These are phyloP conservation scores for Annulohypoxylon bovei DNA, from an alignment of 495 filamentous ascomycete species.

Conservation along the genomic window DNA sequence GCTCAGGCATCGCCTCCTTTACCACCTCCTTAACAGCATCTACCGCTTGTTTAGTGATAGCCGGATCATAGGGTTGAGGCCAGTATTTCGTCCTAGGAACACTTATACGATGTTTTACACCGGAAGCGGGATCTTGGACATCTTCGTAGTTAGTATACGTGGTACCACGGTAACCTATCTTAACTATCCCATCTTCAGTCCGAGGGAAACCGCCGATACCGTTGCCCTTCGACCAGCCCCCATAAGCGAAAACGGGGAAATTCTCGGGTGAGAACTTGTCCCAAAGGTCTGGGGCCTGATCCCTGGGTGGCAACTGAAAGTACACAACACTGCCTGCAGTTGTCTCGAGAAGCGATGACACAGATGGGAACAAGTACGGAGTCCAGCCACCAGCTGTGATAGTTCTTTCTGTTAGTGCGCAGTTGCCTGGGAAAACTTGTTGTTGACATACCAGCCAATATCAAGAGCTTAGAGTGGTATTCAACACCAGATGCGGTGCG, in stretches of 20 bases:
- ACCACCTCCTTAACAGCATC: slow-evolving; percentile 46
- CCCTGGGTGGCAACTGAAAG: slow-evolving; percentile 43
- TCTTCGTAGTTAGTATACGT: slow-evolving; percentile 50
- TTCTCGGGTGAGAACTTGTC: slow-evolving; percentile 43
- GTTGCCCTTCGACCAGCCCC: slow-evolving; percentile 40
- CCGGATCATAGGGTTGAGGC: slow-evolving; percentile 30
- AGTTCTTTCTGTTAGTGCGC: neutral
- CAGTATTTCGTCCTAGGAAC: slow-evolving; percentile 48
- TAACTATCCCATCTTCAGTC: slow-evolving; percentile 46
- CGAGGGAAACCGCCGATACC: slow-evolving; percentile 51
- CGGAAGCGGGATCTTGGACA: slow-evolving; percentile 8
- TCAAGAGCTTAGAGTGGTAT: slow-evolving; percentile 35
- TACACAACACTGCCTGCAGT: slow-evolving; percentile 51
- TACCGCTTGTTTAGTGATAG: slow-evolving; percentile 31
- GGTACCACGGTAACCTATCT: slow-evolving; percentile 55
- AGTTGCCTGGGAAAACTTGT: neutral
- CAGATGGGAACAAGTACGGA: slow-evolving; percentile 36
- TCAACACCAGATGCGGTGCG: slow-evolving; percentile 41
- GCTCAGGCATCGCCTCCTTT: slow-evolving; percentile 47
- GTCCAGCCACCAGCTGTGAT: slow-evolving; percentile 42
- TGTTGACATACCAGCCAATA: slow-evolving; percentile 24
- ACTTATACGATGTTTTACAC: slow-evolving; percentile 40
- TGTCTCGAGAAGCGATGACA: slow-evolving; percentile 51
- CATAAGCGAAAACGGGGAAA: slow-evolving; percentile 42
- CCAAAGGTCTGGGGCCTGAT: slow-evolving; percentile 32